phyloP scores from a whole-genome alignment of 768 basidiomycete genomes.

The Daedaleopsis nitida region DNA sequence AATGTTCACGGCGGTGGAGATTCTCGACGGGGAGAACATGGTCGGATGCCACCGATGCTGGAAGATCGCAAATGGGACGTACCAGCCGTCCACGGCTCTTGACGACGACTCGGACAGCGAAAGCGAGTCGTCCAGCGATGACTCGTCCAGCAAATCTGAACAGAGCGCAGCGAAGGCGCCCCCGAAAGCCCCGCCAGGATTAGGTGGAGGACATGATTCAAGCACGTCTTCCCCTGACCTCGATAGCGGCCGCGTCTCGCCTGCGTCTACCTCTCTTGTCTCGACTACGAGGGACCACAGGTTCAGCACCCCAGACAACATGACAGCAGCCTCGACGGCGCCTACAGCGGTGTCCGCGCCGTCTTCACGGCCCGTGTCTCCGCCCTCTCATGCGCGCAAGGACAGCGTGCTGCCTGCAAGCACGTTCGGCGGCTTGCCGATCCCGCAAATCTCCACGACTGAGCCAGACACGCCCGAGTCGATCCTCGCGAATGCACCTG shows the following conservation, averaged over 20 bases:
- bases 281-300: constrained; percentile 1
- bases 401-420: constrained; percentile 13
- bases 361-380: neutral
- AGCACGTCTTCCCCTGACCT: constrained; percentile 19
- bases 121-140: constrained; percentile 26
- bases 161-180: constrained; percentile 2
- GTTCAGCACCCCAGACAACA: constrained; percentile 19
- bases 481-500: neutral
- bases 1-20: constrained; percentile 92
- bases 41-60: constrained; percentile 94
- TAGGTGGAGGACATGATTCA: constrained; percentile 5
- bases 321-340: constrained; percentile 22
- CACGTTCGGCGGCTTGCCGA: constrained; percentile 45
- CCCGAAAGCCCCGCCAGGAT: constrained; percentile 1
- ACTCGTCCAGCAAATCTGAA: constrained; percentile 26
- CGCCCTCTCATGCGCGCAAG: constrained; percentile 8
- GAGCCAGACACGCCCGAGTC: constrained; percentile 41
- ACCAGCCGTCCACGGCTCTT: constrained; percentile 33
- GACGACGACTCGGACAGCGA: constrained; percentile 21
- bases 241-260: constrained; percentile 20
- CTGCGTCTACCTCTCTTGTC: constrained; percentile 32
- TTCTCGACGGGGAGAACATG: constrained; percentile 91
- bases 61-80: constrained; percentile 81
- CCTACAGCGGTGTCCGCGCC: constrained; percentile 28
- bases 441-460: constrained; percentile 58